Base-by-base conservation (phyloP, 2,329 filamentous ascomycete species). In the Penicillium freii region DNA sequence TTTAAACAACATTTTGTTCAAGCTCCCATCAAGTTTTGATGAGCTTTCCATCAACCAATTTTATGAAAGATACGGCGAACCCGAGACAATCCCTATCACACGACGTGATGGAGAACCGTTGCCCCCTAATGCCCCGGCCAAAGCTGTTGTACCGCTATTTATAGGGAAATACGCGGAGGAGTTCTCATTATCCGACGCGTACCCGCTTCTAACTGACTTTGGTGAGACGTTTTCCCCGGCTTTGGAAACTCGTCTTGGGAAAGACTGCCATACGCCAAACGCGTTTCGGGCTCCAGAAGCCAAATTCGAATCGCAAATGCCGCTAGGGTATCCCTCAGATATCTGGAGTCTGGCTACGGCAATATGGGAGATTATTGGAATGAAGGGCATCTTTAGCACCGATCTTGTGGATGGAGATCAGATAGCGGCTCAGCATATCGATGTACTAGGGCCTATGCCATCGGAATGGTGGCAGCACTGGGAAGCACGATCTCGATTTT, bases 141-240 rank as follows among this genome's bases (percentile, higher is more conserved):
- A 66, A 21, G 72, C 66, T 51, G 66, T 68, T 4, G 17, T 65
- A 1, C 66, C 67, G 6, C 53, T 71, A 4, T 67, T 45, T 38
- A 63, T 75, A 23, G 71, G 68, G 2, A 71, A 72, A 58, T 38
- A 62, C 5, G 67, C 68, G 7, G 58, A 71, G 42, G 54, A 70
- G 0, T 67, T 73, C 44, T 58, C 60, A 9, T 29, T 73, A 23
- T 58, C 60, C 1, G 74, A 76, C 13, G 60, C 67, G 1, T 58
- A 59, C 5, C 38, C 71, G 0, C 54, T 75, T 49, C 69, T 76
- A 1, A 64, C 60, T 57, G 73, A 76, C 60, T 76, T 74, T 64
- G 72, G 71, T 13, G 69, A 73, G 47, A 61, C 71, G 5, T 74
- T 73, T 56, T 33, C 29, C 15, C 54, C 54, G 4, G 23, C 29